Base-by-base conservation (phyloP, 73 alveolate genomes). In the Symbiodinium pilosum region DNA sequence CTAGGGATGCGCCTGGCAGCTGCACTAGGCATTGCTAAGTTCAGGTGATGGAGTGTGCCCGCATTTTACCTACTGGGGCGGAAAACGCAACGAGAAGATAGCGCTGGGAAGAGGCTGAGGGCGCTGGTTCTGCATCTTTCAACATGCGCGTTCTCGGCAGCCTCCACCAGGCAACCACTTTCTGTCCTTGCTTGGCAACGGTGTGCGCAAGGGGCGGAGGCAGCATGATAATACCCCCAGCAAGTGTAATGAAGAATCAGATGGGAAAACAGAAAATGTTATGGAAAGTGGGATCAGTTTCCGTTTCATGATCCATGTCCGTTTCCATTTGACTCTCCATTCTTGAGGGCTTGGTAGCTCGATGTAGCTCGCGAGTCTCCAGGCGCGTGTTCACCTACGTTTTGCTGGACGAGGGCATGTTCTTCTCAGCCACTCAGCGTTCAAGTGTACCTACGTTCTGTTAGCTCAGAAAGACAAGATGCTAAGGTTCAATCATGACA, bases 371-470 rank as follows among this genome's bases (percentile, higher is more conserved):
- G n/a, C 59, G 59, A 14, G 14, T 47, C 59, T 47, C 21, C 41
- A 83, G 89, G 59, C 89, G 89, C 39, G 89, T 83, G 4, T 83
- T 18, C 59, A 83, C 89, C 32, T 83, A 83, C 64, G 89, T 83
- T 28, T 18, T 83, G 40, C 68, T 83, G 39, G 89, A 83, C 30
- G 89, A 83, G 34, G 89, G 89, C 68, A 21, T 83, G 40, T 83
- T 83, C 89, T 83, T 83, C 64, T 83, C 89, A 83, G 89, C 21
- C 39, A 18, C 89, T 18, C 18, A 64, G 41, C 85, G 21, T 26
- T 26, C 36, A 69, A 69, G 84, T n/a, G 39, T 28, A 28, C 32
- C 20, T 54, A 9, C 20, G 73, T 54, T 5, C 73, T 0, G 26
- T 54, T 8, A 2, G 24, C 73, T n/a, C 30, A 54, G n/a, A n/a